Conservation (phyloP, 129 eudicot species). For the Flaveria bidentis region DNA sequence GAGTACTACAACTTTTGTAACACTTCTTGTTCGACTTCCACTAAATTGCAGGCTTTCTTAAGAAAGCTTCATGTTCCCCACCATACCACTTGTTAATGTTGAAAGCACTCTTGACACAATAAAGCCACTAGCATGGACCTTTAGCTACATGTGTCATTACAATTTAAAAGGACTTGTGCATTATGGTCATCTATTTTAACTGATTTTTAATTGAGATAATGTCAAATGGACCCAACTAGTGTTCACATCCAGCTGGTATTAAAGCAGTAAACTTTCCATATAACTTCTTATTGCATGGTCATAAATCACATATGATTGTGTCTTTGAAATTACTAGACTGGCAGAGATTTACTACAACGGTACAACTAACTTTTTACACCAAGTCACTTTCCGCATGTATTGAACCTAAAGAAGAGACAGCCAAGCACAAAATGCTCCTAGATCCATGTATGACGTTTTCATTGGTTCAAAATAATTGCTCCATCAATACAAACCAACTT, state of each 20-base stretch:
- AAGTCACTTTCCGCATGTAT: no score
- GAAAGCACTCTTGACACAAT: constrained; percentile 28
- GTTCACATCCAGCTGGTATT: background rate
- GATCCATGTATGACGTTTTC: no score
- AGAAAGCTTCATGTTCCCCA: constrained; percentile 17
- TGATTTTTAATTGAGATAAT: background rate
- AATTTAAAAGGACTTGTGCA: constrained; percentile 27
- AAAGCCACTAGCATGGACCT: constrained; percentile 34
- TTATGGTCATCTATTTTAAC: background rate
- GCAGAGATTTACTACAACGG: constrained; percentile 20
- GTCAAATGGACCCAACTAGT: background rate
- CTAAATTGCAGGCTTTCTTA: constrained; percentile 25
- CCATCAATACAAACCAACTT: no score
- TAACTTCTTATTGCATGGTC: constrained; percentile 2
- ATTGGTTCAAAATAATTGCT: no score
- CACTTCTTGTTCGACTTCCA: constrained; percentile 29
- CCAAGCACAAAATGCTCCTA: no score
- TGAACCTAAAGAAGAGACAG: no score
- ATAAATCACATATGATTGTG: background rate
- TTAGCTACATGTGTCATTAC: constrained; percentile 26
- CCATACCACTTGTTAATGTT: constrained; percentile 37
- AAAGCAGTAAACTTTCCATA: background rate
- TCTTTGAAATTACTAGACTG: background rate
- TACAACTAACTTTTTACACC: background rate
- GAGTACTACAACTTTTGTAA: constrained; percentile 26